Conservation (phyloP, 352 stramenopile species). For the Phytophthora kernoviae region DNA sequence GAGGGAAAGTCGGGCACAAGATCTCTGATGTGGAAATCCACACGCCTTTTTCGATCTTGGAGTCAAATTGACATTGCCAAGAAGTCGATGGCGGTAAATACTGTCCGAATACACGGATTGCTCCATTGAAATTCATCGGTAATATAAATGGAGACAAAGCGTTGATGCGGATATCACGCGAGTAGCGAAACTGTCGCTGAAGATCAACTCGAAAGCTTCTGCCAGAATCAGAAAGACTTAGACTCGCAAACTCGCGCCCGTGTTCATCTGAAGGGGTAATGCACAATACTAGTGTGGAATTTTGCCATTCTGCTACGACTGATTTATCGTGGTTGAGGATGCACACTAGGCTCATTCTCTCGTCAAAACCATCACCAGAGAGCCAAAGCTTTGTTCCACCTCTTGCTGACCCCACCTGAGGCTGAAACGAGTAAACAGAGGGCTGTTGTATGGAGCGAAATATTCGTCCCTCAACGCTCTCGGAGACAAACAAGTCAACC, state of each 20-base stretch:
- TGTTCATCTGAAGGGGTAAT: conserved; percentile 16
- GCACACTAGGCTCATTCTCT: conserved; percentile 31
- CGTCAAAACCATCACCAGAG: conserved; percentile 32
- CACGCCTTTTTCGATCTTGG: conserved; percentile 4
- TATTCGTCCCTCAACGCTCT: background rate
- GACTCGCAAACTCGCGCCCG: conserved; percentile 4
- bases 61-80: conserved; percentile 34
- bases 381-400: conserved; percentile 45
- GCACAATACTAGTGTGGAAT: conserved; percentile 35
- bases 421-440: conserved; percentile 29
- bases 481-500: conserved; percentile 43
- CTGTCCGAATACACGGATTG: conserved; percentile 31
- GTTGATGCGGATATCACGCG: conserved; percentile 21
- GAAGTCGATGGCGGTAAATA: conserved; percentile 23
- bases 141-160: conserved; percentile 23
- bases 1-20: conserved; percentile 26
- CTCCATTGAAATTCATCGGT: conserved; percentile 43
- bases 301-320: conserved; percentile 24
- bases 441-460: conserved; percentile 34
- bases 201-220: conserved; percentile 25
- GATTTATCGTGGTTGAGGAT: conserved; percentile 28
- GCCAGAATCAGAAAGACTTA: conserved; percentile 31
- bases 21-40: conserved; percentile 37
- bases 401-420: conserved; percentile 28
- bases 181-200: conserved; percentile 38